phyloP scores from a whole-genome alignment of 768 basidiomycete genomes.

The Crassisporium funariophilum region DNA sequence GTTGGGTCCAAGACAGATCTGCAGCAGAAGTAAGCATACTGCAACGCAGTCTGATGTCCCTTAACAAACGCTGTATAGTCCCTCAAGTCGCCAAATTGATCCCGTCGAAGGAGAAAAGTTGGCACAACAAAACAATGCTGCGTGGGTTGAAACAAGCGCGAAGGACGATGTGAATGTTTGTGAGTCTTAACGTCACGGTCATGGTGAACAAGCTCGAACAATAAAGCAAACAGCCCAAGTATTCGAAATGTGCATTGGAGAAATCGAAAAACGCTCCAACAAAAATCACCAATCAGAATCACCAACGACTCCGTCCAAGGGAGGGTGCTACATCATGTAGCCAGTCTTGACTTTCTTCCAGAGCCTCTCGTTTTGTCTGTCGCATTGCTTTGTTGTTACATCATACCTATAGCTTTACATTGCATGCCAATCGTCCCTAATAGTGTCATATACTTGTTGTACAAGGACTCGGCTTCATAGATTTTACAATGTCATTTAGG shows the following conservation, averaged over 20 bases:
- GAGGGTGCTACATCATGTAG: constrained; percentile 61
- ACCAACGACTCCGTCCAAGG: constrained; percentile 31
- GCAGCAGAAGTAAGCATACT: constrained; percentile 58
- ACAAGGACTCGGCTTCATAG: no score
- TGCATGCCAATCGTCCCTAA: constrained; percentile 10
- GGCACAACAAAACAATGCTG: constrained; percentile 67
- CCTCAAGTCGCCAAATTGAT: constrained; percentile 63
- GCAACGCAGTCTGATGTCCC: constrained; percentile 6
- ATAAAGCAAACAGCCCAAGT: constrained; percentile 53
- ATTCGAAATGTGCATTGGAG: constrained; percentile 78
- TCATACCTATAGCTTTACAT: not conserved
- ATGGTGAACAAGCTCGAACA: constrained; percentile 2
- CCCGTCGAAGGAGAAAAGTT: constrained; percentile 68
- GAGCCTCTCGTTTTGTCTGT: not conserved
- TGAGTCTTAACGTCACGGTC: constrained; percentile 41
- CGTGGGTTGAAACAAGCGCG: constrained; percentile 86
- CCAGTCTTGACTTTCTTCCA: no score
- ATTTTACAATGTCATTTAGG: no score
- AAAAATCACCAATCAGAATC: constrained; percentile 37
- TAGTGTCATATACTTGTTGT: no score
- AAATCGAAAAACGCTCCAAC: constrained; percentile 69
- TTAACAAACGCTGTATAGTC: constrained; percentile 25
- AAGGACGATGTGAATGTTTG: constrained; percentile 82
- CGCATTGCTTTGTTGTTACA: constrained; percentile 11
- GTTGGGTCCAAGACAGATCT: constrained; percentile 91